A percentile compares a stretch with the other conserved stretches of the same genome.
Evolutionary conservation across 2,329 filamentous ascomycete species (phyloP).

Genomic region (Ceratocystis destructans): DNA sequence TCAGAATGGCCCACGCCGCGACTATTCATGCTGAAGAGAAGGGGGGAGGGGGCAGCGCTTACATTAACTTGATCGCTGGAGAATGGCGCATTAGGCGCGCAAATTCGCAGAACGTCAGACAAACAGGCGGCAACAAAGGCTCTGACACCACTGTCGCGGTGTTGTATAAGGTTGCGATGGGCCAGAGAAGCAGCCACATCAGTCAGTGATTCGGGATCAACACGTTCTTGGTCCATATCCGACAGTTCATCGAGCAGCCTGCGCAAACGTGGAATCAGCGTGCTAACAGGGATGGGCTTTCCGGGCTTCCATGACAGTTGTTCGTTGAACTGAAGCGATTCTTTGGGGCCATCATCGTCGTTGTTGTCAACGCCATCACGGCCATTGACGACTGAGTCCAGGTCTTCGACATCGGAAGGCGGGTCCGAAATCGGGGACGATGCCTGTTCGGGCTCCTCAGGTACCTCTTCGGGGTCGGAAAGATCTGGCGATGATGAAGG

Average conservation of each 20-base stretch:
- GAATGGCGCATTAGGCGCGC: conserved; percentile 89
- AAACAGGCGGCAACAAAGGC: conserved; percentile 81
- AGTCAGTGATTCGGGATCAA: conserved; percentile 67
- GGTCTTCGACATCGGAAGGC: conserved; percentile 18
- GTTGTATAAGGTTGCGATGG: conserved; percentile 64
- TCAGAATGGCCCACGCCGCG: not conserved
- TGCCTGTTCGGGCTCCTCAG: conserved; percentile 15
- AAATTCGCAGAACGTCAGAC: conserved; percentile 83
- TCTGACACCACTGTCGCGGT: conserved; percentile 88
- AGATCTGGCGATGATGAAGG: conserved; percentile 17
- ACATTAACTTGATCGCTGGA: conserved; percentile 84
- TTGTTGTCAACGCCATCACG: conserved; percentile 21
- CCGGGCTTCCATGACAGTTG: conserved; percentile 83
- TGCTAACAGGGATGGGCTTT: conserved; percentile 70
- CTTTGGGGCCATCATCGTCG: conserved; percentile 21
- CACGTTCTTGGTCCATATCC: conserved; percentile 74
- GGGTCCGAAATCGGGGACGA: conserved; percentile 19
- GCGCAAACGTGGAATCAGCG: conserved; percentile 69
- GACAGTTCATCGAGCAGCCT: conserved; percentile 68
- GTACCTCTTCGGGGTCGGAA: conserved; percentile 15
- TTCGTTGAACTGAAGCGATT: conserved; percentile 62
- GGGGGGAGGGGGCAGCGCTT: conserved; percentile 22
- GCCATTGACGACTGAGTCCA: conserved; percentile 14
- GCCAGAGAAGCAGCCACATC: conserved; percentile 77
- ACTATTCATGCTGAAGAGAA: no score